A percentile compares a stretch with the other conserved stretches of the same genome.
phyloP scores from a whole-genome alignment of 352 stramenopile genomes.

The Aphanomyces stellatus region DNA sequence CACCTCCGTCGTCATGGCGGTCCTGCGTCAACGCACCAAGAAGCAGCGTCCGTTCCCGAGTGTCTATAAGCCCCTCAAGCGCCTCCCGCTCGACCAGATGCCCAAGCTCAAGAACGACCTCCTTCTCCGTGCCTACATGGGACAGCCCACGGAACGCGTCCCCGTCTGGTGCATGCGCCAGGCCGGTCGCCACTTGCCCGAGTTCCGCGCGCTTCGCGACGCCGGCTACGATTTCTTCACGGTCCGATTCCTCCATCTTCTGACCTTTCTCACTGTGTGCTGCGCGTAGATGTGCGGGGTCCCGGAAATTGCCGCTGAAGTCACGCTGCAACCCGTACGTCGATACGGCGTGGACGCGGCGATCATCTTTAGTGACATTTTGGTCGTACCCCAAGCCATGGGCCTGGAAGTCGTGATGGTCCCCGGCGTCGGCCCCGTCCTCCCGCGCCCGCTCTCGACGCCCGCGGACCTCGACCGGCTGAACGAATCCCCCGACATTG shows the following conservation, averaged over 20 bases:
- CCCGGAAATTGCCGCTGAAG: constrained; percentile 87
- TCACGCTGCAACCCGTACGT: constrained; percentile 95
- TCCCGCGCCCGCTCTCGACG: constrained; percentile 59
- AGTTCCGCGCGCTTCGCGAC: constrained; percentile 79
- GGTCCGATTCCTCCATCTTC: constrained; percentile 23
- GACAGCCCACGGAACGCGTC: constrained; percentile 83
- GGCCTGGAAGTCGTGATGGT: constrained; percentile 96
- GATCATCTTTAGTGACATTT: constrained; percentile 99
- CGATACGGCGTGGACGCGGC: constrained; percentile 93
- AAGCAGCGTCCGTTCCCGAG: constrained; percentile 47
- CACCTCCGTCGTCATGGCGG: background rate
- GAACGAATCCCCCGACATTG: constrained; percentile 84
- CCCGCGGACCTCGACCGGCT: constrained; percentile 87
- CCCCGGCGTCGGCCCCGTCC: constrained; percentile 86
- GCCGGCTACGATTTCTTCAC: constrained; percentile 86
- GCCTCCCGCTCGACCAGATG: constrained; percentile 52
- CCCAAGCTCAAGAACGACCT: constrained; percentile 88
- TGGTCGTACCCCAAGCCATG: constrained; percentile 97
- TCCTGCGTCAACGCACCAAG: constrained; percentile 6
- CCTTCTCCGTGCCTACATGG: constrained; percentile 73
- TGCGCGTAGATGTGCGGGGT: constrained; percentile 66
- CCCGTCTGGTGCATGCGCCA: constrained; percentile 98
- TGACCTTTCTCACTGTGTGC: background rate
- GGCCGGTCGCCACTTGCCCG: constrained; percentile 86
- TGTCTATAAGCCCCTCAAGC: constrained; percentile 59